phyloP scores from a whole-genome alignment of 257 asterid genomes.

The Echites panduratus region DNA sequence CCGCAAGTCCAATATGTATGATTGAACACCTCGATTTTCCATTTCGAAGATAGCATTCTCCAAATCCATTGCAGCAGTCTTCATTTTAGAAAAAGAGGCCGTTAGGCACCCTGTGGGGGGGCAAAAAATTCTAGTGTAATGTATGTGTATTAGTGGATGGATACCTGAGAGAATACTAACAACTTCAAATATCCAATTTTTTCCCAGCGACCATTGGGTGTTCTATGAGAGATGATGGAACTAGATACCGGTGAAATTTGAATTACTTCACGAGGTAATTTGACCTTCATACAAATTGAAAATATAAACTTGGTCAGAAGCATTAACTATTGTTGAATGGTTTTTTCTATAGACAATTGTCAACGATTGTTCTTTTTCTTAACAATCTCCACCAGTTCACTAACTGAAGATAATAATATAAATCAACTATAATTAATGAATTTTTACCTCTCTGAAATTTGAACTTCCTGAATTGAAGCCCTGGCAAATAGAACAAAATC shows the following conservation, averaged over 20 bases:
- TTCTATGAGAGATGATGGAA: constrained; percentile 60
- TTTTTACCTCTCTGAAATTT: constrained; percentile 58
- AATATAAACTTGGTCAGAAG: no score
- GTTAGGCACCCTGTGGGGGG: constrained; percentile 1
- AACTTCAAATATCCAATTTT: constrained; percentile 85
- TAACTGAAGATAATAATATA: no score
- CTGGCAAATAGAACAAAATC: constrained; percentile 32
- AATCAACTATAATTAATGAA: no score
- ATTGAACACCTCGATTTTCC: constrained; percentile 91
- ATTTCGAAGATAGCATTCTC: constrained; percentile 68
- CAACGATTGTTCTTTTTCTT: background rate
- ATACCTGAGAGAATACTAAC: constrained; percentile 80
- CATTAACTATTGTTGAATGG: background rate
- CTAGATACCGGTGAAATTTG: constrained; percentile 73
- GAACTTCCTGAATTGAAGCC: constrained; percentile 40
- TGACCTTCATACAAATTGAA: constrained; percentile 33
- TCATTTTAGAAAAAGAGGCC: constrained; percentile 5
- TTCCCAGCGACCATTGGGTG: constrained; percentile 58
- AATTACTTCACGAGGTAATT: constrained; percentile 80
- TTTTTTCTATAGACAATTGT: background rate
- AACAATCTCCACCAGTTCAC: background rate
- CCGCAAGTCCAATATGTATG: constrained; percentile 83
- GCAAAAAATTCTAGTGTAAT: background rate
- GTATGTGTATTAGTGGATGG: background rate
- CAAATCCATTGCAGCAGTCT: constrained; percentile 89